Evolutionary conservation across 805 yeast species (phyloP).

Genomic region (Pichia kluyveri): DNA sequence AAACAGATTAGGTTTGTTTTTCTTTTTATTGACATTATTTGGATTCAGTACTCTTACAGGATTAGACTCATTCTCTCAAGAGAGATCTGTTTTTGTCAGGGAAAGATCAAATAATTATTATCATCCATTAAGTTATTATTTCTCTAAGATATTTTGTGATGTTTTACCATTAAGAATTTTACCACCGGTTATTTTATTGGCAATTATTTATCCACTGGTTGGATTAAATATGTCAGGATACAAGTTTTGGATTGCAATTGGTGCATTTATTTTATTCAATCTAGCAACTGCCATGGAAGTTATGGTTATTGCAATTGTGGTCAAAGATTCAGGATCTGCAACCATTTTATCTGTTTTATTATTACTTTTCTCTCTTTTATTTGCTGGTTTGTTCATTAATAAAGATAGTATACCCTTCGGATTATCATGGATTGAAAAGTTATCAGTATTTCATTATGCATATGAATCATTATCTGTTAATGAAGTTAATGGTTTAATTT

Average conservation of each 20-base stretch:
- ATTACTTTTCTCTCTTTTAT: constrained; percentile 73
- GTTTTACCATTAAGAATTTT: constrained; percentile 83
- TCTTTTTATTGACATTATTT: constrained; percentile 82
- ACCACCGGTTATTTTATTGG: constrained; percentile 79
- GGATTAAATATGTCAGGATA: constrained; percentile 74
- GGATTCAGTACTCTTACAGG: constrained; percentile 94
- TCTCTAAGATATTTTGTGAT: constrained; percentile 82
- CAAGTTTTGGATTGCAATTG: constrained; percentile 61
- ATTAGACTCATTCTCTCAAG: constrained; percentile 78
- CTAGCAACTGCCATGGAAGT: constrained; percentile 79
- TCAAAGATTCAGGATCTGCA: constrained; percentile 88
- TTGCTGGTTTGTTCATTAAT: constrained; percentile 90
- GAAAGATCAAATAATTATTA: constrained; percentile 95
- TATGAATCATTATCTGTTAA: constrained; percentile 89
- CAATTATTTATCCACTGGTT: constrained; percentile 82
- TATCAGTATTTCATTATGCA: constrained; percentile 91
- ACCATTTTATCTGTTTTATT: constrained; percentile 81
- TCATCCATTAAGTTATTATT: constrained; percentile 75
- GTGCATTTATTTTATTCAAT: constrained; percentile 73
- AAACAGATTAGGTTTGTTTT: constrained; percentile 87
- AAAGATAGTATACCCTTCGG: constrained; percentile 45
- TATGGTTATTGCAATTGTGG: constrained; percentile 76
- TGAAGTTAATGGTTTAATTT: constrained; percentile 79
- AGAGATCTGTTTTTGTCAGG: constrained; percentile 80
- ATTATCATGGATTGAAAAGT: constrained; percentile 67